These are phyloP conservation scores for Melampsora americana DNA, from an alignment of 1,284 basidiomycete species.

Conservation along the genomic window DNA sequence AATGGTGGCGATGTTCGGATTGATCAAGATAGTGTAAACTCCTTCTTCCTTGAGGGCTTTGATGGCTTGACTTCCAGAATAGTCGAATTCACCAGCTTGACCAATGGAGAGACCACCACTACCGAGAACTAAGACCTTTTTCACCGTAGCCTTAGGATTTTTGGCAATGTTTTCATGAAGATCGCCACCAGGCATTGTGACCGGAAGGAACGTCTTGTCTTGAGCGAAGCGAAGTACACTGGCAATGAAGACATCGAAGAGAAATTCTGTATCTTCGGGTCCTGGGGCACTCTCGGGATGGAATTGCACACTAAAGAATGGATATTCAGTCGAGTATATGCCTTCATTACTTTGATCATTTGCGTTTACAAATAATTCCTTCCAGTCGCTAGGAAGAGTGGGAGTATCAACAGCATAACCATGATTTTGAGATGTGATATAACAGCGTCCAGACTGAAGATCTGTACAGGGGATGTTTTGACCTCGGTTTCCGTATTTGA, in stretches of 20 bases:
- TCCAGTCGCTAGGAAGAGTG: slow-evolving; percentile 80
- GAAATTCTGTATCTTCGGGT: slow-evolving; percentile 95
- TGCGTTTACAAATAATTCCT: slow-evolving; percentile 90
- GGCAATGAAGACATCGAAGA: slow-evolving; percentile 96
- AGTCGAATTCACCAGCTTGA: slow-evolving; percentile 98
- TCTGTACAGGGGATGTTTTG: slow-evolving; percentile 99
- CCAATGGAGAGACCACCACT: slow-evolving; percentile 98
- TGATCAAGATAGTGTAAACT: slow-evolving; percentile 96
- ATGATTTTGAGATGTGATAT: slow-evolving; percentile 99
- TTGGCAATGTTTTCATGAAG: slow-evolving; percentile 76
- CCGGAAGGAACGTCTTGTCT: slow-evolving; percentile 59
- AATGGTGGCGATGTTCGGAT: slow-evolving; percentile 99
- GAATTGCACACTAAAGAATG: slow-evolving; percentile 99
- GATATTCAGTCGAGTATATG: slow-evolving; percentile 73
- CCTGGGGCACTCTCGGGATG: slow-evolving; percentile 99
- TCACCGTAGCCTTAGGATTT: slow-evolving; percentile 71
- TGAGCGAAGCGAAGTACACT: slow-evolving; percentile 72
- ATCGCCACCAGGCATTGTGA: slow-evolving; percentile 81
- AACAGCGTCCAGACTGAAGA: slow-evolving; percentile 87
- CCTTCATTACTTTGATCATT: slow-evolving; percentile 98
- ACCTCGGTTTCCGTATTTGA: slow-evolving; percentile 99
- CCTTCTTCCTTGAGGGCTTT: slow-evolving; percentile 98
- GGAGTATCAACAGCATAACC: slow-evolving; percentile 88
- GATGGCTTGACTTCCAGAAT: slow-evolving; percentile 97
- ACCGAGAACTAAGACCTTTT: slow-evolving; percentile 92